Evolutionary conservation across 2,329 filamentous ascomycete species (phyloP).

Genomic region (Aphanoascus verrucosus): DNA sequence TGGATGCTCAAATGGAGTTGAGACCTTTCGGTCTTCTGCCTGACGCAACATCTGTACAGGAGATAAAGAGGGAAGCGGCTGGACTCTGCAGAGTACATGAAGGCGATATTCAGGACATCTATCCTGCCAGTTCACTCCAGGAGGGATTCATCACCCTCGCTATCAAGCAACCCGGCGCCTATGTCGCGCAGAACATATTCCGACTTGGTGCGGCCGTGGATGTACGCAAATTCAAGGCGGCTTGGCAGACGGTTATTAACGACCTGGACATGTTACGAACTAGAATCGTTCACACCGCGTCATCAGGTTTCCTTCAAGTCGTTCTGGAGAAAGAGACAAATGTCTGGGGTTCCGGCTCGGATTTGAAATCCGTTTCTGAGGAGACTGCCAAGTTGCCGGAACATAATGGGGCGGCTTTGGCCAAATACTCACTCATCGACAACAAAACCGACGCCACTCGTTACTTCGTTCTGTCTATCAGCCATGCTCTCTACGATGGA

Average conservation of each 20-base stretch:
- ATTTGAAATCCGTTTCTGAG: slow-evolving; percentile 22
- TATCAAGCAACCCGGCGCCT: slow-evolving; percentile 38
- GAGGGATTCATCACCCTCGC: slow-evolving; percentile 41
- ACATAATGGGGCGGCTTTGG: slow-evolving; percentile 28
- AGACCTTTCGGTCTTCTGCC: slow-evolving; percentile 17
- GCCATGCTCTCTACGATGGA: slow-evolving; percentile 46
- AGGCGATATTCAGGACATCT: slow-evolving; percentile 29
- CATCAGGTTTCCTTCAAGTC: slow-evolving; percentile 32
- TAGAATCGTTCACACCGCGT: slow-evolving; percentile 34
- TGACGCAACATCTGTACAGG: slow-evolving; percentile 10
- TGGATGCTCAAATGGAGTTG: not conserved
- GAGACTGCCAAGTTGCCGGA: slow-evolving; percentile 23
- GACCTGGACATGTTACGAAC: slow-evolving; percentile 42
- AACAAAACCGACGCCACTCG: slow-evolving; percentile 18
- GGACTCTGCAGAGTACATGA: slow-evolving; percentile 25
- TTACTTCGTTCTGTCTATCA: slow-evolving; percentile 42
- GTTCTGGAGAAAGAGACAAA: slow-evolving; percentile 29
- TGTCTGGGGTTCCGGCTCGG: slow-evolving; percentile 25
- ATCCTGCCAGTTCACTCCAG: slow-evolving; percentile 37
- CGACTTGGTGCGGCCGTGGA: slow-evolving; percentile 31
- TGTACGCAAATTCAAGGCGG: slow-evolving; percentile 34
- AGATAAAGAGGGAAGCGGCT: slow-evolving; percentile 17
- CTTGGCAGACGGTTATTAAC: slow-evolving; percentile 38
- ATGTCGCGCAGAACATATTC: slow-evolving; percentile 39
- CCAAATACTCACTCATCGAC: slow-evolving; percentile 29